Base-by-base conservation (phyloP, 2,329 filamentous ascomycete species). In the Polychaeton citri region DNA sequence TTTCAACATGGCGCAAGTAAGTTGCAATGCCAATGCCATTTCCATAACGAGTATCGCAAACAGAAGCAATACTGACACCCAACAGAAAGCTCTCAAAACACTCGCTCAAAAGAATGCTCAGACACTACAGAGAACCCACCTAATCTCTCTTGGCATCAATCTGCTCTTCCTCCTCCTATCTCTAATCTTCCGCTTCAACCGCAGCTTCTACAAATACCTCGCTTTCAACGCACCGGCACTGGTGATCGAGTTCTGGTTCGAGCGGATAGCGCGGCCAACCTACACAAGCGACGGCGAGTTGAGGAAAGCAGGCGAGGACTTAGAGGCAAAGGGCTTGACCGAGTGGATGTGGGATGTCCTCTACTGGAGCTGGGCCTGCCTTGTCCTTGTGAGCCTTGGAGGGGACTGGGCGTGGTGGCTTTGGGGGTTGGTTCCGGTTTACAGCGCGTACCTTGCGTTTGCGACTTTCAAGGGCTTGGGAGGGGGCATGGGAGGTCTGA, bases 311-410 rank as follows among this genome's bases (percentile, higher is more conserved):
- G 88, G 90, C 30, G 87, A 96, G 57, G 90, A 98, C 58, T 73
- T 98, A 35, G 76, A 81, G 36, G 83, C 85, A 7, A 72, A 79
- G 21, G 90, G 90, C 4, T 64, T 98, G 65, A 96, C 88, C 8
- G 90, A 95, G 63, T 96, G 92, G 67, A 84, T 96, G 81, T 98
- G 93, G 72, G 90, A 98, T 62, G 74, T 94, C 34, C 67, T 94
- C 36, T 96, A 94, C 74, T 85, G 93, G 64, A 95, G 86, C 0
- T 95, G 87, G 79, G 77, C 74, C 8, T 81, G 78, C 36, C 65
- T 84, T 28, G 61, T 79, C 6, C 59, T 80, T n/a, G 86, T 79
- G 10, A 71, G 80, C 12, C 44, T 93, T 19, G 72, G 88, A 33
- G 90, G 90, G 3, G 86, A 95, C 57, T 79, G 79, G 64, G 82